Base-by-base conservation (phyloP, 345 rosid species). In the Limnanthes douglasii region DNA sequence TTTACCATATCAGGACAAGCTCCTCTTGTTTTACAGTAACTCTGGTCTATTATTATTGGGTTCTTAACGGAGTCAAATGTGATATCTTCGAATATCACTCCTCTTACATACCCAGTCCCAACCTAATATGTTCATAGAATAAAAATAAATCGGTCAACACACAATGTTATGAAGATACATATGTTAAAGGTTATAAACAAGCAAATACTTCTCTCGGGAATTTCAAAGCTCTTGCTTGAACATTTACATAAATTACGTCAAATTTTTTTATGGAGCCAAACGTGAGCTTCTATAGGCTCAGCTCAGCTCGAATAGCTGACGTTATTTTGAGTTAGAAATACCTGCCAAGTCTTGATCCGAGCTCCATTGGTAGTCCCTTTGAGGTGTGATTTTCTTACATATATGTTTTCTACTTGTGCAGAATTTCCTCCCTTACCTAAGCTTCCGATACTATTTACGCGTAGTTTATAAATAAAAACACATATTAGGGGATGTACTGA, bases 301-400 rank as follows among this genome's bases (percentile, higher is more conserved):
- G n/a, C n/a, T n/a, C n/a, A n/a, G n/a, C n/a, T n/a, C n/a, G n/a
- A n/a, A n/a, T n/a, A n/a, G n/a, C n/a, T n/a, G n/a, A n/a, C n/a
- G n/a, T n/a, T n/a, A n/a, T n/a, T n/a, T n/a, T n/a, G n/a, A n/a
- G n/a, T n/a, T n/a, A n/a, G n/a, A n/a, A 5, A 34, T 18, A 67
- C 69, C 69, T 58, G 62, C 69, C 66, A 59, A 6, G 69, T 62
- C 52, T 68, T 59, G 55, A 62, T 68, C 30, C 74, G 27, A 14
- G 50, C 63, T 26, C 66, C 70, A 11, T 68, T 63, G 11, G 61
- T 53, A 1, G 67, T 56, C 17, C 51, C 26, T 15, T 32, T 30
- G 48, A 68, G 52, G 15, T 36, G 11, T 5, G 54, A 60, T 11
- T 21, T 36, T 2, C 34, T 39, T 12, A 60, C 64, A 5, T 7